Base-by-base conservation (phyloP, 805 yeast species). In the Metschnikowia corniflorae region DNA sequence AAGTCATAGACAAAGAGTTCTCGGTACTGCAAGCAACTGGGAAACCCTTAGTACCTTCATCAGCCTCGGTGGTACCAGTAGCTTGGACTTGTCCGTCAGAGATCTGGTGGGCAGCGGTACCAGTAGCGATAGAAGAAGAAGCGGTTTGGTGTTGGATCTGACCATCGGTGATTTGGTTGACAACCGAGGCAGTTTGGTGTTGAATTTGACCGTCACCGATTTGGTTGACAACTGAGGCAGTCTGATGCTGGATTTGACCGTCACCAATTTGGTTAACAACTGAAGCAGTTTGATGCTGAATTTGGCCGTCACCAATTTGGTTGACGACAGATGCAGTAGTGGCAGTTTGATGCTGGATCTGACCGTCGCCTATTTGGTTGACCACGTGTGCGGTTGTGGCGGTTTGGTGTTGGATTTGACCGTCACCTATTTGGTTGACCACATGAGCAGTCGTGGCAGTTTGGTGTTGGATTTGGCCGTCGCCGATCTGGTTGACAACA, bases 1-100 rank as follows among this genome's bases (percentile, higher is more conserved):
- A 70, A 24, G 71, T 65, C 72, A 82, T 67, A 29, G 78, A 65
- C 53, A 83, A 68, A 29, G 84, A 42, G 46, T 55, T 35, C 13
- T 44, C 10, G n/a, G 52, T 44, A 16, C 47, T 45, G 38, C 59
- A 54, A 7, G 58, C 54, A 26, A 47, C 45, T 24, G 40, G 40
- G 33, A 51, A 26, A 2, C 35, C 43, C 15, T 27, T 35, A 13
- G 37, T 16, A 7, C 35, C 33, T 13, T 32, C 53, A 17, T 54
- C 37, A 13, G 50, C 49, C 65, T 46, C 77, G 16, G 73, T 47
- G 8, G 43, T 6, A 5, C 38, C 44, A 12, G 43, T 39, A 23
- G 49, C 54, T 42, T 60, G 65, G 20, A 58, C 49, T 46, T 61
- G 66, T 16, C 67, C 66, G 33, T 60, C 66, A 30, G 40, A 36